A percentile compares a stretch with the other conserved stretches of the same genome.
Conservation (phyloP, 331 rosid species). For the Erythrophleum ivorense region DNA sequence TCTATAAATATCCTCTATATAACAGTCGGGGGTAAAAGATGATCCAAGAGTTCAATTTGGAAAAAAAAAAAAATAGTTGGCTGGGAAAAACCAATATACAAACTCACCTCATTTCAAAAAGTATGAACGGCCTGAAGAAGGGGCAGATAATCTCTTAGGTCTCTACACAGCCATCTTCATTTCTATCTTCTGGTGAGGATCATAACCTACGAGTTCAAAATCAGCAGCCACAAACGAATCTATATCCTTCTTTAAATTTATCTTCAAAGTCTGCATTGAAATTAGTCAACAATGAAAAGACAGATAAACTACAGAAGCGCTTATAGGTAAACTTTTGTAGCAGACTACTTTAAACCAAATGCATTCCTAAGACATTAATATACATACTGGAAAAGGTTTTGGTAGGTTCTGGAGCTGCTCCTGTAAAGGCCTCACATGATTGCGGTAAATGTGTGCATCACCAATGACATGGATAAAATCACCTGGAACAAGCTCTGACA, state of each 20-base stretch:
- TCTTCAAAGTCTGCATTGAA: constrained; percentile 78
- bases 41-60: too few relatives aligned
- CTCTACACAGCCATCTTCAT: constrained; percentile 96
- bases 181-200: constrained; percentile 95
- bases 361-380: constrained; percentile 20
- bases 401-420: constrained; percentile 93
- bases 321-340: neutral
- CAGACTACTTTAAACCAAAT: constrained; percentile 23
- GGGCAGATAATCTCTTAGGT: constrained; percentile 31
- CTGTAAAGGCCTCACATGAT: constrained; percentile 90
- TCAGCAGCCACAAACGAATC: constrained; percentile 88
- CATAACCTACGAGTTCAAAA: constrained; percentile 81
- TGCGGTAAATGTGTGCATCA: constrained; percentile 96
- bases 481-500: constrained; percentile 82
- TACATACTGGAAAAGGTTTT: constrained; percentile 90
- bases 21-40: neutral
- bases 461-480: constrained; percentile 90
- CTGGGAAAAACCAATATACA: neutral
- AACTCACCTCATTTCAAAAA: constrained; percentile 62
- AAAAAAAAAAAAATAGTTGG: too few relatives aligned
- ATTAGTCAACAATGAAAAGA: constrained; percentile 27
- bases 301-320: neutral
- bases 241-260: constrained; percentile 80
- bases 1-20: neutral
- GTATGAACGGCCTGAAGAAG: constrained; percentile 42